Percentiles rank a stretch among this genome's conserved stretches.
Evolutionary conservation across 805 yeast genomes (phyloP).

Genomic region (Osmozyma mogii): DNA sequence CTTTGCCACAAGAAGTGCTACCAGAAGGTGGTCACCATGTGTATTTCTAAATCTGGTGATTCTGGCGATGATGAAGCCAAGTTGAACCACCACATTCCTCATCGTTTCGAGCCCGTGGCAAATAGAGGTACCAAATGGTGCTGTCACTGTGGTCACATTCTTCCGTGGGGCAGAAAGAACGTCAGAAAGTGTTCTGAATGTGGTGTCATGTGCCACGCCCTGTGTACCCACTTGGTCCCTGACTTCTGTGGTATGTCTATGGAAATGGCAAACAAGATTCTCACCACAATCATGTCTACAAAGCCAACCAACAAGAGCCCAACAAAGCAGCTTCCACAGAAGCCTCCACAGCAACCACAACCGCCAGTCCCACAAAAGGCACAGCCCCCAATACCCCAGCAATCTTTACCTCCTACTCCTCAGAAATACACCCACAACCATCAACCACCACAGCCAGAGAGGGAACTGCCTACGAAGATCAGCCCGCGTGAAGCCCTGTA

Average conservation of each 20-base stretch:
- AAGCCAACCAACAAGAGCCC: conserved; percentile 10
- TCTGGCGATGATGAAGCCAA: conserved; percentile 71
- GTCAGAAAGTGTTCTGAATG: conserved; percentile 90
- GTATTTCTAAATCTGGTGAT: conserved; percentile 69
- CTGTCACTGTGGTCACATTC: conserved; percentile 95
- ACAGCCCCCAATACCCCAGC: conserved; percentile 5
- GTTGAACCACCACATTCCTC: conserved; percentile 94
- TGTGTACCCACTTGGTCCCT: conserved; percentile 91
- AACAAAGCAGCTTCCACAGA: neutral
- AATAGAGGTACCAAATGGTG: conserved; percentile 99
- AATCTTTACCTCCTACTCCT: conserved; percentile 3
- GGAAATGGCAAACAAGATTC: conserved; percentile 89
- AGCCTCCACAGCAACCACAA: conserved; percentile 2
- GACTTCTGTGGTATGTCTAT: conserved; percentile 98
- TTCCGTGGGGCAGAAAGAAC: conserved; percentile 92
- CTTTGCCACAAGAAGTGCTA: conserved; percentile 78
- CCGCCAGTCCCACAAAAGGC: conserved; percentile 4
- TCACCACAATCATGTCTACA: conserved; percentile 75
- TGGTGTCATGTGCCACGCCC: conserved; percentile 90
- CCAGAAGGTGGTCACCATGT: conserved; percentile 72
- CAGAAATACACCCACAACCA: no score
- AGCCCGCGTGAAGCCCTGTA: no score
- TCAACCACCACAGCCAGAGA: no score
- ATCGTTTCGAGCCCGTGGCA: conserved; percentile 84
- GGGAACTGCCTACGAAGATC: no score